Conservation (phyloP, 225 moss, liverwort and hornwort genomes). For the Sphagnum contortum region DNA sequence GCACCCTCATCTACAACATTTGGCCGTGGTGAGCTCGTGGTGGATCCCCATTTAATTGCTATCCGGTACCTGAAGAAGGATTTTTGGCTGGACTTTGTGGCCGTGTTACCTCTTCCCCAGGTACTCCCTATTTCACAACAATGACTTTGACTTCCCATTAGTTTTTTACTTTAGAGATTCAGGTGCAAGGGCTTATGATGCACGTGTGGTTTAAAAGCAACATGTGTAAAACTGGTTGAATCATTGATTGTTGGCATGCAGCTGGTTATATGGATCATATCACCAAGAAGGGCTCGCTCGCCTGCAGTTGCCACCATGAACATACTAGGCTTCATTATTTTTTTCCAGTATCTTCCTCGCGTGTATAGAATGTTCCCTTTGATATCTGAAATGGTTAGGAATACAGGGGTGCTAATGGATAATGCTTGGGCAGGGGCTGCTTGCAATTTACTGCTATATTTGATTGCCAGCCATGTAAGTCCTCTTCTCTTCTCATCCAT, state of each 20-base stretch:
- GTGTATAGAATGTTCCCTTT: slow-evolving; percentile 36
- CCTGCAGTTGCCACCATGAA: slow-evolving; percentile 31
- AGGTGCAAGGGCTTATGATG: too few relatives aligned
- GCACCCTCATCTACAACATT: slow-evolving; percentile 38
- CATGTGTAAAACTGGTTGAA: too few relatives aligned
- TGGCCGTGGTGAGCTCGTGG: slow-evolving; percentile 48
- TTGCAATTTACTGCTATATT: slow-evolving; percentile 52
- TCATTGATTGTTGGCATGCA: neutral
- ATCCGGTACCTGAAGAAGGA: slow-evolving; percentile 24
- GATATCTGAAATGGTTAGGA: slow-evolving; percentile 34
- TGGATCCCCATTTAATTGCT: slow-evolving; percentile 30
- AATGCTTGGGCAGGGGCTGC: slow-evolving; percentile 65
- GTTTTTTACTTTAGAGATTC: neutral
- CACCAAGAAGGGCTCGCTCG: slow-evolving; percentile 9
- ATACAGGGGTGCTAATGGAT: slow-evolving; percentile 46
- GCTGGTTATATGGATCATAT: slow-evolving; percentile 3
- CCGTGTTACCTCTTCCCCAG: slow-evolving; percentile 60
- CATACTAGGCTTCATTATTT: slow-evolving; percentile 30
- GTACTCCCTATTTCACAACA: slow-evolving; percentile 5
- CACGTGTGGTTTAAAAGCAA: too few relatives aligned
- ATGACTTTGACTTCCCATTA: neutral
- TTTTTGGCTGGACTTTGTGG: slow-evolving; percentile 59
- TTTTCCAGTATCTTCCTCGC: slow-evolving; percentile 57
- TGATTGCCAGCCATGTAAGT: slow-evolving; percentile 51
- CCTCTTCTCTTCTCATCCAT: neutral